A percentile compares a stretch with the other conserved stretches of the same genome.
phyloP scores from a whole-genome alignment of 2,329 filamentous ascomycete genomes.

The Pyrenochaeta sp. region DNA sequence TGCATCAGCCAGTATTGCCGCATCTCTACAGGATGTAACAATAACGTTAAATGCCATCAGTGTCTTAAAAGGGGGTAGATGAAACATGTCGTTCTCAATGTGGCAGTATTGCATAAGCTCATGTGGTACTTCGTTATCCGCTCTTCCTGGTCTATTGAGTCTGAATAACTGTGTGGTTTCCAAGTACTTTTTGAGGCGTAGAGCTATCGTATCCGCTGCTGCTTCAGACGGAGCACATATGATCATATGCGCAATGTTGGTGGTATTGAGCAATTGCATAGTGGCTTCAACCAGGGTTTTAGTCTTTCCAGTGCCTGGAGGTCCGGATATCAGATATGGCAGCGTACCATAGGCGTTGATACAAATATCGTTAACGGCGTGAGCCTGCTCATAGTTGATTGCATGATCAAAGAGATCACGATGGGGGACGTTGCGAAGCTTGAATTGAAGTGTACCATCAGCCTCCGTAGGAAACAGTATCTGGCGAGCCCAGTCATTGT shows the following conservation, averaged over 20 bases:
- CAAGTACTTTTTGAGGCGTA: slow-evolving; percentile 50
- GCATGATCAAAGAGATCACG: slow-evolving; percentile 50
- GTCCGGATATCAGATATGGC: slow-evolving; percentile 59
- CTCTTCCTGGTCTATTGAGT: slow-evolving; percentile 52
- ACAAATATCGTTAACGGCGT: slow-evolving; percentile 55
- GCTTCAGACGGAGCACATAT: slow-evolving; percentile 58
- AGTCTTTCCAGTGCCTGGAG: slow-evolving; percentile 63
- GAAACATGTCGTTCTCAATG: slow-evolving; percentile 52
- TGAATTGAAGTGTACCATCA: slow-evolving; percentile 51
- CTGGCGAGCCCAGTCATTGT: slow-evolving; percentile 42
- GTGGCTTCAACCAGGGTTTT: slow-evolving; percentile 60
- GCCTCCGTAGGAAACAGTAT: slow-evolving; percentile 56
- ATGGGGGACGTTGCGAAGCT: slow-evolving; percentile 45
- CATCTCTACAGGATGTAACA: slow-evolving; percentile 54
- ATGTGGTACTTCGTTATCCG: slow-evolving; percentile 54
- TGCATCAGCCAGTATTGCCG: slow-evolving; percentile 53
- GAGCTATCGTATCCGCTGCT: slow-evolving; percentile 55
- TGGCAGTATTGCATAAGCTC: slow-evolving; percentile 51
- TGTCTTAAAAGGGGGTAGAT: slow-evolving; percentile 48
- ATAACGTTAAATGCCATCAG: slow-evolving; percentile 54
- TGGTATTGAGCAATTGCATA: slow-evolving; percentile 40
- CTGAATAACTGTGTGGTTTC: slow-evolving; percentile 51
- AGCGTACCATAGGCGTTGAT: slow-evolving; percentile 53
- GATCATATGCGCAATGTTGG: slow-evolving; percentile 45
- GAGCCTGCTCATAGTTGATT: slow-evolving; percentile 60